phyloP scores from a whole-genome alignment of 2,329 filamentous ascomycete species.

The Fusarium mangiferae region DNA sequence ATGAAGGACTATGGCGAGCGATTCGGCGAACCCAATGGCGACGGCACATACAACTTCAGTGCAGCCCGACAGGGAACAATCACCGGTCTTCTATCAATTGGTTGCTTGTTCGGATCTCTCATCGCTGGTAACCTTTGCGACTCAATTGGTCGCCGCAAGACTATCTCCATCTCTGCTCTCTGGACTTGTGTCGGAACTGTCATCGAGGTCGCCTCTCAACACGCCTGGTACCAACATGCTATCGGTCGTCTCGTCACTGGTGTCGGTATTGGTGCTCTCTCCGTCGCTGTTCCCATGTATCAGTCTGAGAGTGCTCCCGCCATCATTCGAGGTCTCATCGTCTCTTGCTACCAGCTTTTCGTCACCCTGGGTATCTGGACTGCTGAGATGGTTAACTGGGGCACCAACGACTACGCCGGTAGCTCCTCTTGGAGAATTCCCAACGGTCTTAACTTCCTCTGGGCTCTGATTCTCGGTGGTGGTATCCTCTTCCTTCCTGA shows the following conservation, averaged over 20 bases:
- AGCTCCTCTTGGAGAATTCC: constrained; percentile 72
- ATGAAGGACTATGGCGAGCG: constrained; percentile 67
- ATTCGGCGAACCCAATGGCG: constrained; percentile 58
- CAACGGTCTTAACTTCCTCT: constrained; percentile 65
- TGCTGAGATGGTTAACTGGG: constrained; percentile 69
- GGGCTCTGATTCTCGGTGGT: constrained; percentile 62
- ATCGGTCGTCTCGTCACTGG: constrained; percentile 74
- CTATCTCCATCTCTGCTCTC: constrained; percentile 70
- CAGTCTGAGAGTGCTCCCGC: constrained; percentile 73
- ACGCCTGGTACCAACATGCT: constrained; percentile 71
- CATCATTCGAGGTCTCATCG: constrained; percentile 70
- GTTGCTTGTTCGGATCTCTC: constrained; percentile 68
- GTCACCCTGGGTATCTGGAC: constrained; percentile 75
- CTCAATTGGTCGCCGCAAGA: constrained; percentile 67
- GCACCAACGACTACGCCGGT: constrained; percentile 59
- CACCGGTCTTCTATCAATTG: constrained; percentile 69
- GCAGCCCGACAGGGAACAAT: constrained; percentile 70
- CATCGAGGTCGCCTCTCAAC: constrained; percentile 68
- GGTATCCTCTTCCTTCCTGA: constrained; percentile 66
- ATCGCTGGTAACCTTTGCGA: constrained; percentile 70
- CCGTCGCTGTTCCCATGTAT: constrained; percentile 74
- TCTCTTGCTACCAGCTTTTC: constrained; percentile 74
- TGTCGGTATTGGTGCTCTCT: constrained; percentile 71
- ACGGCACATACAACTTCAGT: constrained; percentile 60
- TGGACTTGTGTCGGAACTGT: constrained; percentile 72